Evolutionary conservation across 768 basidiomycete species (phyloP), one percentile per base, ranked within the genome.

Genomic region (Podaxis sp.): DNA sequence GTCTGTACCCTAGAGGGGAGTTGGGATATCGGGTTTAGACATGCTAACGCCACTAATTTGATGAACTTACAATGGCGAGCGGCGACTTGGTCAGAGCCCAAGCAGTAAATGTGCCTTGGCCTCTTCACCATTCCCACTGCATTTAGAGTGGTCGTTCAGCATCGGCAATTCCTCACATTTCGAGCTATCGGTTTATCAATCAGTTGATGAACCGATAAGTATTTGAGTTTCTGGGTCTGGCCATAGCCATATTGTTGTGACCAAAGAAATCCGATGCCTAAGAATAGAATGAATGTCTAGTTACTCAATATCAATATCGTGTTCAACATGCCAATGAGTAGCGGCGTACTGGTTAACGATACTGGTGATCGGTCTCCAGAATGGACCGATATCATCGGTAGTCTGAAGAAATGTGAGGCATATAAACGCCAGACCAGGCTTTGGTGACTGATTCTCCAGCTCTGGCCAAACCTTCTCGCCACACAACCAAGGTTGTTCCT

Each of bases 31-130:
- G 50, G 28, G 25, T 32, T 47, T 46, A 50, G 25, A 54, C 3
- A 44, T 61, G 44, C n/a, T 13, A 16, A 42, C 59, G 40, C 40
- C 40, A 42, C n/a, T 11, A 16, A 25, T 11, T 48, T 38, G 28
- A 4, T 18, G 40, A 2, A 65, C 69, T 53, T 51, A 73, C 81
- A 57, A 88, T 82, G 53, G 88, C 73, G 11, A 89, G 76, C 3
- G 87, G 87, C 0, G 84, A 85, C 67, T 87, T 89, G 80, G 86
- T 80, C 28, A 89, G 71, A 27, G 85, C 85, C 88, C 88, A 89
- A 0, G 84, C 85, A 0, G 87, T 88, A 67, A 88, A 67, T 89
- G 87, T 2, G 85, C 78, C 69, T 88, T 88, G 27, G 79, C 71
- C 71, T 89, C 87, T 16, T 88, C 23, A 23, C 23, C 23, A 2